These are phyloP conservation scores for Clarkia xantiana DNA, from an alignment of 345 rosid species.

Conservation along the genomic window DNA sequence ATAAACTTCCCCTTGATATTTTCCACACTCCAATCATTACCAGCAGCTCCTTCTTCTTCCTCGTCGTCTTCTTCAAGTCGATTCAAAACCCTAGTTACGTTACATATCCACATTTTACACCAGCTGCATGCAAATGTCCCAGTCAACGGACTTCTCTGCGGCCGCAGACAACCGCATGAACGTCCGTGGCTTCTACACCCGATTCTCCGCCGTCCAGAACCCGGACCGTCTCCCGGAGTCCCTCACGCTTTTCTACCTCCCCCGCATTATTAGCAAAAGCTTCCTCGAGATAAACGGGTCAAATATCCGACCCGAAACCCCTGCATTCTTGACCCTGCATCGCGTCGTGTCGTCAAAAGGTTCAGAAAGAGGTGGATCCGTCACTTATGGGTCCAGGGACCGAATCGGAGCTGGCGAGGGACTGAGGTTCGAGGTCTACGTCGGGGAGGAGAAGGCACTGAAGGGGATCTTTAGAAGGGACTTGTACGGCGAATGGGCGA, in stretches of 20 bases:
- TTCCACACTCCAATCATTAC: no score
- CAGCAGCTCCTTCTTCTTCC: no score
- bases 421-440: constrained; percentile 57
- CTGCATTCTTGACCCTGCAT: constrained; percentile 55
- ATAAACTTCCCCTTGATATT: no score
- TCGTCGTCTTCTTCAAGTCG: not conserved
- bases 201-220: constrained; percentile 22
- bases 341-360: constrained; percentile 24
- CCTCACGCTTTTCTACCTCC: constrained; percentile 58
- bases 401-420: constrained; percentile 40
- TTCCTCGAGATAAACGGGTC: constrained; percentile 44
- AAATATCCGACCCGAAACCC: constrained; percentile 37
- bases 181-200: constrained; percentile 45
- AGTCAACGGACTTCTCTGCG: constrained; percentile 30
- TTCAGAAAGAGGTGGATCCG: not conserved
- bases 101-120: no score
- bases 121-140: constrained; percentile 29
- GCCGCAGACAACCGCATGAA: constrained; percentile 16
- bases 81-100: not conserved
- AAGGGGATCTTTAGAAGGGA: constrained; percentile 44
- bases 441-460: constrained; percentile 42
- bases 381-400: constrained; percentile 47
- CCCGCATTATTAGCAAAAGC: constrained; percentile 36
- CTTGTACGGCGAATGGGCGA: constrained; percentile 32
- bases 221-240: constrained; percentile 27